Conservation (phyloP, 768 basidiomycete genomes). For the Rhizopogon vinicolor region DNA sequence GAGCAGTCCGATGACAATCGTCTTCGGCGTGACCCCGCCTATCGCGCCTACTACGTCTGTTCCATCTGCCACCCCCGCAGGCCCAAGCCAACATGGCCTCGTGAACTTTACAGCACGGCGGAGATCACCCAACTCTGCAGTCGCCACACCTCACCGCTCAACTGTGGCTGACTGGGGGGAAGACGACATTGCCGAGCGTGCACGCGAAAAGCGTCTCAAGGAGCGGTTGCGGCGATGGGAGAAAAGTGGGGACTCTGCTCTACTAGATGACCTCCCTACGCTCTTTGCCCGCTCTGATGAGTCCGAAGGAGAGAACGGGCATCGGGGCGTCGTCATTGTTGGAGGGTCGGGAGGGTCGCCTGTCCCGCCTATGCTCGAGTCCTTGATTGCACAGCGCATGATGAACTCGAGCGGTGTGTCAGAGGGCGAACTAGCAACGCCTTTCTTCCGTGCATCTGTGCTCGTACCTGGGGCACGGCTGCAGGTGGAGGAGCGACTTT, state of each 20-base stretch:
- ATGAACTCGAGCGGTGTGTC: conserved; percentile 10
- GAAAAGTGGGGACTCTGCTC: conserved; percentile 43
- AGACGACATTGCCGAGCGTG: conserved; percentile 57
- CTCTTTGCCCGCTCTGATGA: conserved; percentile 38
- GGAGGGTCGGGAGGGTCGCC: conserved; percentile 34
- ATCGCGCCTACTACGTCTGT: conserved; percentile 28
- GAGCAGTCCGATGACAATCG: conserved; percentile 69
- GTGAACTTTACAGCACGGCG: conserved; percentile 44
- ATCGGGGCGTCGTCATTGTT: conserved; percentile 44
- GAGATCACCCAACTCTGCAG: conserved; percentile 27
- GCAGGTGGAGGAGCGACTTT: conserved; percentile 44
- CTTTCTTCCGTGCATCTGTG: conserved; percentile 66
- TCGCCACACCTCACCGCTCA: conserved; percentile 28
- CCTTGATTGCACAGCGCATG: conserved; percentile 14
- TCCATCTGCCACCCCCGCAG: conserved; percentile 17
- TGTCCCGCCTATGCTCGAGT: conserved; percentile 22
- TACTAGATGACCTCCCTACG: conserved; percentile 62
- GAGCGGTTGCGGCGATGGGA: conserved; percentile 76
- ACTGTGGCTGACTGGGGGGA: conserved; percentile 58
- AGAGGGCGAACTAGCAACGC: conserved; percentile 23
- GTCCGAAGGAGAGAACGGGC: conserved; percentile 26
- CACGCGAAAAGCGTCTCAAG: conserved; percentile 67
- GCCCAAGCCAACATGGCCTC: conserved; percentile 27
- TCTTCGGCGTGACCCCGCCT: conserved; percentile 87
- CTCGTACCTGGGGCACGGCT: conserved; percentile 64